Evolutionary conservation across 2,329 filamentous ascomycete species (phyloP), one percentile per base, ranked within the genome.

Genomic region (Bipolaris gigantea): DNA sequence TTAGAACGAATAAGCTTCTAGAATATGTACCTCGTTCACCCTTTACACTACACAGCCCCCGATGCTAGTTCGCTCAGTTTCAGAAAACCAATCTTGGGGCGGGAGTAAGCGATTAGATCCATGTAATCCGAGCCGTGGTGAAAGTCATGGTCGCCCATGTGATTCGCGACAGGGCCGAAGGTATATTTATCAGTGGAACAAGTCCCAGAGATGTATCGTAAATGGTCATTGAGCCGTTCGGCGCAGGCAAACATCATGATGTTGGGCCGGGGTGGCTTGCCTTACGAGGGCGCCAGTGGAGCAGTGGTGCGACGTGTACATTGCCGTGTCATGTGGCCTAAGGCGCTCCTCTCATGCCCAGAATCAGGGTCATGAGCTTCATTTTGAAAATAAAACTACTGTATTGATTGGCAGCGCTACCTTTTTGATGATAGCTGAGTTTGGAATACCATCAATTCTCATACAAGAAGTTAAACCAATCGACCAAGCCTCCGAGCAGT

Each of bases 251-350:
- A 25, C 18, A 32, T 25, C 25, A 33, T 25, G 43, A 45, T 38
- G 48, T 7, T 33, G 25, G 18, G 25, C 48, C n/a, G 32, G 51
- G 51, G 18, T 54, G 16, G 51, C 34, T 36, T 46, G 48, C 34
- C 6, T 10, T 43, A 5, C 21, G 25, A 25, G 47, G 16, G 25
- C 19, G 16, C 21, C 34, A 27, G 40, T 21, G 34, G 35, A 13
- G 27, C 40, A 35, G 45, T 55, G 47, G 52, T 55, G 52, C 52
- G 52, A 55, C 52, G 18, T 48, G 27, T 41, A 33, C 38, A 47
- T 38, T 33, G 19, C 32, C 50, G 33, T 36, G 35, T 27, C 25
- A 27, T 25, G 15, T 32, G 16, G 33, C 7, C 21, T 32, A 30
- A 13, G 23, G 16, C 15, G 19, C 16, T 18, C 9, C 10, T 32